Evolutionary conservation across 768 basidiomycete genomes (phyloP).

Genomic region (Phanerochaete sordida): DNA sequence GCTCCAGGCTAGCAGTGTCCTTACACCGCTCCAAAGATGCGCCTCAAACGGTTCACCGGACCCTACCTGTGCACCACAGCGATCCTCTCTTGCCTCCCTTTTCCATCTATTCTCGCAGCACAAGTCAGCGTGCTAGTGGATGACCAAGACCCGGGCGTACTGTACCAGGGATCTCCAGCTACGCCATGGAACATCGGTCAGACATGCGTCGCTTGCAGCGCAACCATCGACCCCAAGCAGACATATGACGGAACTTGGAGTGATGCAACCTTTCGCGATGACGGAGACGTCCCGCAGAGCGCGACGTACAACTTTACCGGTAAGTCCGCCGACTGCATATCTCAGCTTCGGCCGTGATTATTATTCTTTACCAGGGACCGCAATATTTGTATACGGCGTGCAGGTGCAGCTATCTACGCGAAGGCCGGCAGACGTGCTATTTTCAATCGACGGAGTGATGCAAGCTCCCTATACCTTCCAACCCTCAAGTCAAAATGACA

Average conservation of each 20-base stretch:
- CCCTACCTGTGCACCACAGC: no score
- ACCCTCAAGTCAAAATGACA: background rate
- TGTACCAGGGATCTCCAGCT: no score
- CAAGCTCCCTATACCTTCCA: background rate
- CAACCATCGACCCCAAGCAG: slow-evolving; percentile 18
- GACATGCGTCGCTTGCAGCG: slow-evolving; percentile 24
- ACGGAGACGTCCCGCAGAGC: background rate
- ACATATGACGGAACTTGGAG: slow-evolving; percentile 31
- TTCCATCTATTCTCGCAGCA: no score
- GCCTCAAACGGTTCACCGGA: no score
- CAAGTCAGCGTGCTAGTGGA: background rate
- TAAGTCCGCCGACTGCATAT: no score
- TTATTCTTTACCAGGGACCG: background rate
- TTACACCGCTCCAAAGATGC: no score
- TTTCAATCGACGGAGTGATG: background rate
- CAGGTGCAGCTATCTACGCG: background rate
- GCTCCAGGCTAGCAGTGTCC: no score
- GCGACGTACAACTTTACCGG: slow-evolving; percentile 14
- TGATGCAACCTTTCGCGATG: slow-evolving; percentile 17
- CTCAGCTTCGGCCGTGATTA: background rate
- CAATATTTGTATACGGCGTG: background rate
- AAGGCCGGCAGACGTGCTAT: background rate
- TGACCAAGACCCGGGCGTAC: background rate
- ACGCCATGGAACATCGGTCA: background rate
- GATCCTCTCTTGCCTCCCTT: no score